Evolutionary conservation across 2,329 filamentous ascomycete species (phyloP).

Genomic region (Diaporthe helianthi): DNA sequence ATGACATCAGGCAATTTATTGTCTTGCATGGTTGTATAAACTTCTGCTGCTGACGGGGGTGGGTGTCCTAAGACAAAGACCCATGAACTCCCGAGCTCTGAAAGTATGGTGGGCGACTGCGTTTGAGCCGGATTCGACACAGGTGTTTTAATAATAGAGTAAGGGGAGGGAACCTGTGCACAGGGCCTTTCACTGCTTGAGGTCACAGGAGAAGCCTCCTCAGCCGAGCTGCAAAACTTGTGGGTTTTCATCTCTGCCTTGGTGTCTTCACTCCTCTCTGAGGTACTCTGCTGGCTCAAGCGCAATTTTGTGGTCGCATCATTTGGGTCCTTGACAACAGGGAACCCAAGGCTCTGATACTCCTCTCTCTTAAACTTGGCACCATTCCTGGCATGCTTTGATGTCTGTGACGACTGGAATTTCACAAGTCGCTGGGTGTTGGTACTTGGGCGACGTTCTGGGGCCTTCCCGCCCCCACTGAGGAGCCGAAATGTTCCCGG

Average conservation of each 20-base stretch:
- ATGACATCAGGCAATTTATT: conserved; percentile 70
- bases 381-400: conserved; percentile 42
- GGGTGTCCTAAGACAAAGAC: conserved; percentile 43
- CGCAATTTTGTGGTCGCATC: conserved; percentile 68
- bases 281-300: conserved; percentile 69
- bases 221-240: conserved; percentile 24
- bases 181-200: background rate
- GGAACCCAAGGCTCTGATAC: conserved; percentile 63
- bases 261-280: conserved; percentile 55
- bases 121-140: background rate
- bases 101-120: background rate
- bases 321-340: conserved; percentile 78
- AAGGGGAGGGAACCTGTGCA: background rate
- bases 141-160: background rate
- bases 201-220: conserved; percentile 21
- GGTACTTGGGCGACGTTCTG: background rate
- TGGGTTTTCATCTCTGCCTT: conserved; percentile 49
- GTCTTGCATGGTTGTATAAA: conserved; percentile 64
- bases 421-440: conserved; percentile 27
- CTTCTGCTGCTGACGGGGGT: conserved; percentile 48
- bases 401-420: conserved; percentile 37
- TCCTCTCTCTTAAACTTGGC: conserved; percentile 47
- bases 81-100: background rate
- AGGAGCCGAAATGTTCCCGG: background rate
- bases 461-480: background rate